Evolutionary conservation across 345 rosid species (phyloP).

Genomic region (Adansonia digitata): DNA sequence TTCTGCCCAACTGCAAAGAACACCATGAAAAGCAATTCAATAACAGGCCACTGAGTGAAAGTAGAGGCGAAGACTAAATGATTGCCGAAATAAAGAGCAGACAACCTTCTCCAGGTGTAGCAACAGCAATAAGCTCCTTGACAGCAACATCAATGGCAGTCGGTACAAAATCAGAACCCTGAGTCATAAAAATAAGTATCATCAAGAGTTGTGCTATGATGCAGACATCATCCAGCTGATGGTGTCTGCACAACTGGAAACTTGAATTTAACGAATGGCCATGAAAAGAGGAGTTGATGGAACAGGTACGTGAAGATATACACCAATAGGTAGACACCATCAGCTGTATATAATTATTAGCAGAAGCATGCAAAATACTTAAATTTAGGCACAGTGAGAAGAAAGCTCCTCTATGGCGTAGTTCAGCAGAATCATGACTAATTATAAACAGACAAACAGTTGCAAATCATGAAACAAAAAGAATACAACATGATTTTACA

Average conservation of each 20-base stretch:
- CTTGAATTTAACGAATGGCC: background rate
- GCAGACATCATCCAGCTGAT: background rate
- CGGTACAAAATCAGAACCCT: constrained; percentile 66
- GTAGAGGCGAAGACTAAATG: background rate
- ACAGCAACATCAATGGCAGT: constrained; percentile 66
- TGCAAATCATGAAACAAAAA: background rate
- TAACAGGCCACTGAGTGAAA: constrained; percentile 8
- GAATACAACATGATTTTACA: background rate
- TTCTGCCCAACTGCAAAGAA: constrained; percentile 46
- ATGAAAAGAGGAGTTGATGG: background rate
- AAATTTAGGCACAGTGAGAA: too few species aligned
- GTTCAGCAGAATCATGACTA: background rate
- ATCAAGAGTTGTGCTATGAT: background rate
- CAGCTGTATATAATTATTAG: too few species aligned
- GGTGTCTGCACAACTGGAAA: background rate
- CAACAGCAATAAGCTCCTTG: constrained; percentile 60
- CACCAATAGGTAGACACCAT: too few species aligned
- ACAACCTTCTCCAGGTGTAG: constrained; percentile 61
- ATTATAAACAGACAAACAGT: background rate
- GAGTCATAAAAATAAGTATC: constrained; percentile 14
- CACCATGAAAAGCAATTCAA: constrained; percentile 2
- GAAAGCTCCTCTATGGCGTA: background rate
- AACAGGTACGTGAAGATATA: too few species aligned
- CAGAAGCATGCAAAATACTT: too few species aligned
- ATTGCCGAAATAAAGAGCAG: constrained; percentile 6